These are phyloP conservation scores for Penicillium sp. DNA, from an alignment of 2,329 filamentous ascomycete genomes.

Conservation along the genomic window DNA sequence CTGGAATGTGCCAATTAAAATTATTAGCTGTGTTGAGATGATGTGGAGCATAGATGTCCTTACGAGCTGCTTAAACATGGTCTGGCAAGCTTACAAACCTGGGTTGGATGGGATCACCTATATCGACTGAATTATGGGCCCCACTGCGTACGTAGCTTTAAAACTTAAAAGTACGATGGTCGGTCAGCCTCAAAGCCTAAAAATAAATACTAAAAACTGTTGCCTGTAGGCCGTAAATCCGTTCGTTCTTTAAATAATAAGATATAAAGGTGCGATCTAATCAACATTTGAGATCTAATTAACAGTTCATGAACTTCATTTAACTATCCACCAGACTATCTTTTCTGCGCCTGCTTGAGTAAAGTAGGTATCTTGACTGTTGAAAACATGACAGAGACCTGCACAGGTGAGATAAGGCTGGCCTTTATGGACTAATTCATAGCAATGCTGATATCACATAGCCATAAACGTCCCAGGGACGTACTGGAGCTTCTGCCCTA, in stretches of 20 bases:
- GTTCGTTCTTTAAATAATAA: neutral
- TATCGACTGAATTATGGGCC: neutral
- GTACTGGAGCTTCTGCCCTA: constrained; percentile 10
- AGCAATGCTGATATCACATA: neutral
- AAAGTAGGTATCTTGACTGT: neutral
- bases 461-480: constrained; percentile 1
- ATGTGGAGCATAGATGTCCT: neutral
- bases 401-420: neutral
- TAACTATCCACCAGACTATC: neutral
- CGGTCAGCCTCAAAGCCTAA: neutral
- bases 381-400: neutral
- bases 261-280: neutral
- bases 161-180: neutral
- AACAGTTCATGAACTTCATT: neutral
- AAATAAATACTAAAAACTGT: neutral
- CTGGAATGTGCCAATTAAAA: too few relatives aligned
- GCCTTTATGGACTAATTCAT: neutral
- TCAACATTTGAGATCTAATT: neutral
- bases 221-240: neutral
- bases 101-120: too few relatives aligned
- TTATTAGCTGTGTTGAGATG: too few relatives aligned
- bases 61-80: neutral
- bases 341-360: neutral
- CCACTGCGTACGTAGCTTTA: neutral
- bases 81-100: too few relatives aligned